A percentile compares a stretch with the other conserved stretches of the same genome.
Evolutionary conservation across 148 eudicot genomes (phyloP).

Genomic region (Fallopia convolvulus): DNA sequence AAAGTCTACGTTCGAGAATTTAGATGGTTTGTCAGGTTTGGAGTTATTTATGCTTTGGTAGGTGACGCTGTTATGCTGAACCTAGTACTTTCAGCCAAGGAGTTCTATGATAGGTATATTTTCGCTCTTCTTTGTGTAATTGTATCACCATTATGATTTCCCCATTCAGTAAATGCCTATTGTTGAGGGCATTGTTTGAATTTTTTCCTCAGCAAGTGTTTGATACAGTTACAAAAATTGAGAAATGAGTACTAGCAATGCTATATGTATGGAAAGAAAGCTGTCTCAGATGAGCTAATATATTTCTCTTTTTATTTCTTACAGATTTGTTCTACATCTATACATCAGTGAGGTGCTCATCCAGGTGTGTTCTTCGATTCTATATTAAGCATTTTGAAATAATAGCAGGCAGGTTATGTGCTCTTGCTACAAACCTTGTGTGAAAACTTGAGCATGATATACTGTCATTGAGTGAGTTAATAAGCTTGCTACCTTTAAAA

Average conservation of each 20-base stretch:
- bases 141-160: background rate
- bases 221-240: background rate
- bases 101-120: constrained; percentile 55
- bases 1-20: constrained; percentile 71
- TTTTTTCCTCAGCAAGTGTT: background rate
- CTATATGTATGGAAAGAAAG: background rate
- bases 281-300: background rate
- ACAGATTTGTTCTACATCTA: constrained; percentile 66
- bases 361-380: constrained; percentile 45
- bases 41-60: constrained; percentile 76
- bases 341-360: constrained; percentile 67
- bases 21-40: constrained; percentile 84
- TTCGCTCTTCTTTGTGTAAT: background rate
- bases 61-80: constrained; percentile 78
- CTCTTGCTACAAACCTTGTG: background rate
- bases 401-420: background rate
- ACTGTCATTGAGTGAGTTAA: background rate
- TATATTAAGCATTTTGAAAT: background rate
- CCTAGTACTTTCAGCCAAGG: constrained; percentile 67
- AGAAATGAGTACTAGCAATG: background rate
- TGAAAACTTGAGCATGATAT: background rate
- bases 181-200: background rate
- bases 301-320: constrained; percentile 15
- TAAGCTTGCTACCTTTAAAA: background rate
- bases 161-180: background rate